Base-by-base conservation (phyloP, 2,329 filamentous ascomycete species). In the Arthrobotrys sinensis region DNA sequence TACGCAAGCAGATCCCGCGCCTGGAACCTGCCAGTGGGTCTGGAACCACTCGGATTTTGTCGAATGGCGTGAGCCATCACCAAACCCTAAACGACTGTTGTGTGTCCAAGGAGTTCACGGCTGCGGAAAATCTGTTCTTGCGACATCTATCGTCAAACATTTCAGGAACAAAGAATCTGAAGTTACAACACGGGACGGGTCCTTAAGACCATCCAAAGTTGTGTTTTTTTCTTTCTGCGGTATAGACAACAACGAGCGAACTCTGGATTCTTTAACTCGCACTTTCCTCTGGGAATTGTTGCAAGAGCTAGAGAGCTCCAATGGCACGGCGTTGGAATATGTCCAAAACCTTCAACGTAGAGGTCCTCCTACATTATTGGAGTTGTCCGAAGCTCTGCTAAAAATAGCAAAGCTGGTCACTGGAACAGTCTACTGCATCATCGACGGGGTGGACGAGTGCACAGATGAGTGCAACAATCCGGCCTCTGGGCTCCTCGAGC, bases 171-270 rank as follows among this genome's bases (percentile, higher is more conserved):
- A 38, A 34, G 63, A 32, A 3, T 36, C 1, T 52, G n/a, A 28
- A 4, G 36, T 53, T 40, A 12, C n/a, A n/a, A n/a, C n/a, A n/a
- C n/a, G n/a, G n/a, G n/a, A n/a, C n/a, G n/a, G n/a, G n/a, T n/a
- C n/a, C n/a, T n/a, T n/a, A n/a, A n/a, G n/a, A n/a, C n/a, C n/a
- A n/a, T n/a, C n/a, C n/a, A n/a, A n/a, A n/a, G n/a, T n/a, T n/a
- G n/a, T 67, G n/a, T 67, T 40, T 14, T 67, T 67, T 24, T 67
- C 63, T 4, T 67, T 67, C 11, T 53, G n/a, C 21, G 46, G 63
- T n/a, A 67, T 46, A 16, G 28, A 38, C 5, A 53, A 32, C 11
- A n/a, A 32, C 4, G 4, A 34, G 10, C 28, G 28, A n/a, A 53
- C 14, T 0, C 16, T 67, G 14, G 63, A 67, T 28, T 67, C 63